Evolutionary conservation across 1,139 yeast genomes (phyloP).

Genomic region (Diutina neorugosa): DNA sequence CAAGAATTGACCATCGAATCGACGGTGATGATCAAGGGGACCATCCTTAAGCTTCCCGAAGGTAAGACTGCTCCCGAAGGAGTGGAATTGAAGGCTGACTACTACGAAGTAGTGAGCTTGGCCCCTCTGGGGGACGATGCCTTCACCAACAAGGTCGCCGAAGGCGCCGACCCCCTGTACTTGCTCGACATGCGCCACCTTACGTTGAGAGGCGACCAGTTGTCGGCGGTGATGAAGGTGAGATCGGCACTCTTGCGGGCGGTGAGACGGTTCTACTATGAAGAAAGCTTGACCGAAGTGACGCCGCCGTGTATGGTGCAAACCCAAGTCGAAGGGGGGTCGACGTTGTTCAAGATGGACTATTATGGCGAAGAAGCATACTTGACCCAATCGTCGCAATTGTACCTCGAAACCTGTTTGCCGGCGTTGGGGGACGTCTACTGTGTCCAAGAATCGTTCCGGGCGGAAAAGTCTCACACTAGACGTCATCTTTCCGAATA

Average conservation of each 20-base stretch:
- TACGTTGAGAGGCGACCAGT: conserved; percentile 87
- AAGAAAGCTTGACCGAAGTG: conserved; percentile 75
- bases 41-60: conserved; percentile 73
- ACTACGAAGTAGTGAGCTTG: conserved; percentile 74
- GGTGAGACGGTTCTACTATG: conserved; percentile 64
- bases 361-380: conserved; percentile 97
- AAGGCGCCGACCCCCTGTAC: conserved; percentile 85
- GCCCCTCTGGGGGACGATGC: conserved; percentile 97
- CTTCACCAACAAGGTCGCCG: conserved; percentile 87
- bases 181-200: conserved; percentile 92
- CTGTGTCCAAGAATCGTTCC: conserved; percentile 96
- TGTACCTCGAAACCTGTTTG: conserved; percentile 90
- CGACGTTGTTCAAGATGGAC: conserved; percentile 84
- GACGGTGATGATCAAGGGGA: conserved; percentile 71
- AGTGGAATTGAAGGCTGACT: conserved; percentile 86
- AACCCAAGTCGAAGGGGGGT: conserved; percentile 98
- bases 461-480: conserved; percentile 98
- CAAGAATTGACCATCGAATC: conserved; percentile 80
- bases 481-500: conserved; percentile 96
- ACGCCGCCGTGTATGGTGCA: conserved; percentile 99
- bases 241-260: conserved; percentile 70
- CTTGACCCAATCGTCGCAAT: conserved; percentile 93
- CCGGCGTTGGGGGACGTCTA: conserved; percentile 95
- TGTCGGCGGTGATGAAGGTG: conserved; percentile 91
- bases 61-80: conserved; percentile 98